Evolutionary conservation across 2,329 filamentous ascomycete species (phyloP).

Genomic region (Aspergillus candidus): DNA sequence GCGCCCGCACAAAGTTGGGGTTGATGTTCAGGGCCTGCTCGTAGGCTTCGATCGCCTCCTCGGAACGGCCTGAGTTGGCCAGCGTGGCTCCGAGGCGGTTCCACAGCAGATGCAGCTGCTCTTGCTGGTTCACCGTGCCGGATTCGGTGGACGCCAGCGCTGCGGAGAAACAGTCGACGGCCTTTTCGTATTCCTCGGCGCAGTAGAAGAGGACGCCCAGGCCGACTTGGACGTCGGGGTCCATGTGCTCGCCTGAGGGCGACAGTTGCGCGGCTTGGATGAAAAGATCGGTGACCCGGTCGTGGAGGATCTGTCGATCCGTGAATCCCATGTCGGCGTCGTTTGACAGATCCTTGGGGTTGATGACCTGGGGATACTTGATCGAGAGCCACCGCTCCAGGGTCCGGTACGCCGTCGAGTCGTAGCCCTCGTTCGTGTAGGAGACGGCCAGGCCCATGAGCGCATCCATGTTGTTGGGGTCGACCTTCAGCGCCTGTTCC

Average conservation of each 20-base stretch:
- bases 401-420: constrained; percentile 91
- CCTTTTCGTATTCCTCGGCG: constrained; percentile 95
- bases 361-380: constrained; percentile 80
- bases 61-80: constrained; percentile 85
- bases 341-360: constrained; percentile 64
- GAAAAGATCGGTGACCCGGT: constrained; percentile 84
- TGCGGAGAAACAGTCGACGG: constrained; percentile 94
- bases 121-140: constrained; percentile 74
- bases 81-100: constrained; percentile 94
- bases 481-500: constrained; percentile 82
- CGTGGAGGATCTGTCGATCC: constrained; percentile 81
- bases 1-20: constrained; percentile 92
- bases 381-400: constrained; percentile 94
- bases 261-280: constrained; percentile 88
- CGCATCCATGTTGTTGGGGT: constrained; percentile 78
- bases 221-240: constrained; percentile 95
- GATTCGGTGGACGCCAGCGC: constrained; percentile 80
- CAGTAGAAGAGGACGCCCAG: constrained; percentile 97
- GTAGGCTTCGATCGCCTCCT: constrained; percentile 96
- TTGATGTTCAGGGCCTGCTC: constrained; percentile 83
- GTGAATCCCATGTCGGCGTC: constrained; percentile 88
- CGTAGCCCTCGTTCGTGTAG: constrained; percentile 98
- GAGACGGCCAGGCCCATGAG: constrained; percentile 94
- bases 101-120: constrained; percentile 91
- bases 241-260: constrained; percentile 90